These are phyloP conservation scores for Cicer bijugum DNA, from an alignment of 306 rosid species.

Conservation along the genomic window DNA sequence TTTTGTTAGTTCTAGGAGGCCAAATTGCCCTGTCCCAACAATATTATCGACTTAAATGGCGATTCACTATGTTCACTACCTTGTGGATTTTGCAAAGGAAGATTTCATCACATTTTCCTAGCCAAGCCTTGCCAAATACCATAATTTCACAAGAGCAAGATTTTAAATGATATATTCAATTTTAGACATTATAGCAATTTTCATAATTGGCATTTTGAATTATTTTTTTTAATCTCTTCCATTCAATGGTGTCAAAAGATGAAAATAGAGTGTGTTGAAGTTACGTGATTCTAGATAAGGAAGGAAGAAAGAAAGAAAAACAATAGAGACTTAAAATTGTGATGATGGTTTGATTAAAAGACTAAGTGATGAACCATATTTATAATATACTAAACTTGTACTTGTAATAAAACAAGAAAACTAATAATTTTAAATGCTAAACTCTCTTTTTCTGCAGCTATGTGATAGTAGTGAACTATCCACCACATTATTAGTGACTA, in stretches of 20 bases:
- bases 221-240: background rate
- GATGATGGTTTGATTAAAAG: too few relatives aligned
- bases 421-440: too few relatives aligned
- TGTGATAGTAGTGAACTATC: too few relatives aligned
- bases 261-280: background rate
- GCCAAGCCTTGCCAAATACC: background rate
- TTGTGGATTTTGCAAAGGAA: background rate
- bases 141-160: background rate
- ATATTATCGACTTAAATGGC: too few relatives aligned
- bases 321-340: background rate
- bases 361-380: too few relatives aligned
- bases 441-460: too few relatives aligned
- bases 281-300: background rate
- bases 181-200: constrained; percentile 4
- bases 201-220: background rate
- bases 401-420: too few relatives aligned
- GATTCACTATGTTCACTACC: background rate
- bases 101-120: background rate
- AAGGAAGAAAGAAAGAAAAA: background rate
- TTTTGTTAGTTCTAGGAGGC: too few relatives aligned
- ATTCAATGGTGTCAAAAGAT: background rate
- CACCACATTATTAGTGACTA: too few relatives aligned
- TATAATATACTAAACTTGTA: too few relatives aligned
- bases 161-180: constrained; percentile 9
- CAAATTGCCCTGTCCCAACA: too few relatives aligned